Percentiles rank a stretch among this genome's conserved stretches.
These are phyloP conservation scores for Penicillium ochrochloron DNA, from an alignment of 495 filamentous ascomycete species.

Conservation along the genomic window DNA sequence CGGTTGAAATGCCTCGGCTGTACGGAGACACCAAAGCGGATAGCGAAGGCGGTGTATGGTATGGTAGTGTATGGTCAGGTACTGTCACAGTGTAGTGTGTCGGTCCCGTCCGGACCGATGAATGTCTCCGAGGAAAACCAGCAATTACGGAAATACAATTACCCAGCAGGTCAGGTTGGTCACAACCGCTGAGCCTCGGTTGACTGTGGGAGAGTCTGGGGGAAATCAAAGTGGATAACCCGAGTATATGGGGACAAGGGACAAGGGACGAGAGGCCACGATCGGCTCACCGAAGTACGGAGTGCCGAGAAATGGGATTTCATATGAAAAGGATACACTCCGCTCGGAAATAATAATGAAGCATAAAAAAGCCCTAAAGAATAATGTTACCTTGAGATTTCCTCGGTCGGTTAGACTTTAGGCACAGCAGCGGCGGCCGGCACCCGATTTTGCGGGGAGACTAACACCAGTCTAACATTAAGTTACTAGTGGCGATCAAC, in stretches of 20 bases:
- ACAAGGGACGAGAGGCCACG: background rate
- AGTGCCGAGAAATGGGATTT: background rate
- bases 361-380: background rate
- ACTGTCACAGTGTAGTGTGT: background rate
- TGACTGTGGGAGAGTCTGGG: constrained; percentile 16
- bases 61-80: constrained; percentile 18
- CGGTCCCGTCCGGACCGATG: constrained; percentile 17
- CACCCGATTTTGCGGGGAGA: constrained; percentile 24
- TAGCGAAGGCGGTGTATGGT: constrained; percentile 4
- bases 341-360: background rate
- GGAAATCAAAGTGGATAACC: constrained; percentile 1
- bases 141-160: constrained; percentile 17
- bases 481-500: constrained; percentile 2
- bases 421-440: background rate
- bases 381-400: background rate
- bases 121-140: constrained; percentile 20
- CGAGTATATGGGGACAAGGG: background rate
- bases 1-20: constrained; percentile 24
- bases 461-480: constrained; percentile 1
- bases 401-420: constrained; percentile 4
- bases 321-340: background rate
- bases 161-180: constrained; percentile 2
- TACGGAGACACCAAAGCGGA: constrained; percentile 14
- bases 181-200: constrained; percentile 28
- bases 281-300: constrained; percentile 8